These are phyloP conservation scores for Dryas integrifolia DNA, from an alignment of 331 rosid species.

Conservation along the genomic window DNA sequence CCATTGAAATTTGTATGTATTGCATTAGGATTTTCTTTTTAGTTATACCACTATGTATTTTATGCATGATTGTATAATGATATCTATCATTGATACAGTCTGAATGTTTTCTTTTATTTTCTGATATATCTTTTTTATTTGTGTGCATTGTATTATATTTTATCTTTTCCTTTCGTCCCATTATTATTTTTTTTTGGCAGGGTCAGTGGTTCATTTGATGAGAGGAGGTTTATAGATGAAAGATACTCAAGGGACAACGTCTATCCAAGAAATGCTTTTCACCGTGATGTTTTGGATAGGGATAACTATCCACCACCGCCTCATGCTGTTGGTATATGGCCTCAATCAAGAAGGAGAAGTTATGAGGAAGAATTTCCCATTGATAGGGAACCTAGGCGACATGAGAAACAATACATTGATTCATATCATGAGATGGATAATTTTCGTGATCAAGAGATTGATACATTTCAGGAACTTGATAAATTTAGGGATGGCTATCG, in stretches of 20 bases:
- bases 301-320: conserved; percentile 70
- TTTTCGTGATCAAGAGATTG: conserved; percentile 58
- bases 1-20: not conserved
- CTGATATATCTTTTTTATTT: conserved; percentile 10
- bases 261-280: conserved; percentile 71
- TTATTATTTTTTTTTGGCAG: conserved; percentile 52
- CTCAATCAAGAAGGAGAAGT: conserved; percentile 76
- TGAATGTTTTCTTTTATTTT: conserved; percentile 17
- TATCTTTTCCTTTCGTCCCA: conserved; percentile 48
- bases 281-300: conserved; percentile 63
- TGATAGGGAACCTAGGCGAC: conserved; percentile 75
- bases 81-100: not conserved
- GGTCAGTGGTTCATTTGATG: conserved; percentile 78
- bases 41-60: not conserved
- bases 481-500: conserved; percentile 71
- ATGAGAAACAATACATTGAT: conserved; percentile 65
- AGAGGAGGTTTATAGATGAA: conserved; percentile 80
- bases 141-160: conserved; percentile 23
- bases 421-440: conserved; percentile 65
- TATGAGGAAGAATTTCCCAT: conserved; percentile 71
- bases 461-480: conserved; percentile 61
- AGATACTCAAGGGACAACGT: conserved; percentile 67
- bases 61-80: not conserved
- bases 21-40: not conserved
- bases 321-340: conserved; percentile 68